Percentiles rank a stretch among this genome's conserved stretches.
These are phyloP conservation scores for Hymenotorrendiella dingleyae DNA, from an alignment of 2,329 filamentous ascomycete genomes.

Conservation along the genomic window DNA sequence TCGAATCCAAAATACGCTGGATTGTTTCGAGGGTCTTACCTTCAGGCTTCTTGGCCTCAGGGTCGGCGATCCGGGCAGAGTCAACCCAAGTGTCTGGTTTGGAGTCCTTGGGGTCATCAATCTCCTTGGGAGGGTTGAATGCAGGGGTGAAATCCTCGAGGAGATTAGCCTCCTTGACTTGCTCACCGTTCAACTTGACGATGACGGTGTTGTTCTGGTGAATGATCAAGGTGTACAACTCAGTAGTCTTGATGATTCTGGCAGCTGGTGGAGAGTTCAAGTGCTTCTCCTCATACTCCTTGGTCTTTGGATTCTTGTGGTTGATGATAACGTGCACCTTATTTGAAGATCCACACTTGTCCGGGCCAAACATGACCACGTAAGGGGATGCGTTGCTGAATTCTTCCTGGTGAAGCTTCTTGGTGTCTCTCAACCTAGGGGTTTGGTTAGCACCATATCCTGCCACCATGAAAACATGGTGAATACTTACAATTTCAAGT, in stretches of 20 bases:
- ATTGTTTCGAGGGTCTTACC: conserved; percentile 50
- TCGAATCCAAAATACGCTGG: not conserved
- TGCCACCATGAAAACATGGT: not conserved
- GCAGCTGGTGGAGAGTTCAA: conserved; percentile 76
- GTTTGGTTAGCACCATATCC: not conserved
- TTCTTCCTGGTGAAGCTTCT: conserved; percentile 92
- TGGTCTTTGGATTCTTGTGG: conserved; percentile 99
- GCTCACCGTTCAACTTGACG: conserved; percentile 86
- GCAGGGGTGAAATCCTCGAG: conserved; percentile 86
- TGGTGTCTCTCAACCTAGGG: conserved; percentile 63
- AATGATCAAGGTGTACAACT: conserved; percentile 95
- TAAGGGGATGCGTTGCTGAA: conserved; percentile 97
- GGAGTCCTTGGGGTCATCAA: conserved; percentile 86
- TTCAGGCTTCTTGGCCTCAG: conserved; percentile 90
- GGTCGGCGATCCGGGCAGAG: conserved; percentile 82
- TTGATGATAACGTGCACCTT: conserved; percentile 99
- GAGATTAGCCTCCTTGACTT: conserved; percentile 82
- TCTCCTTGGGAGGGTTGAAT: conserved; percentile 94
- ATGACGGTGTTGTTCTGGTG: conserved; percentile 93
- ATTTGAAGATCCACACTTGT: conserved; percentile 99
- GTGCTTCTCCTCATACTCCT: conserved; percentile 99
- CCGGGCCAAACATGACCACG: conserved; percentile 99
- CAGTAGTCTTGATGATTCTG: conserved; percentile 83
- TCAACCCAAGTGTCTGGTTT: conserved; percentile 98
- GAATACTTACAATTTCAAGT: conserved; percentile 74